Conservation (phyloP, 768 basidiomycete species). For the Tylopilus sp. region DNA sequence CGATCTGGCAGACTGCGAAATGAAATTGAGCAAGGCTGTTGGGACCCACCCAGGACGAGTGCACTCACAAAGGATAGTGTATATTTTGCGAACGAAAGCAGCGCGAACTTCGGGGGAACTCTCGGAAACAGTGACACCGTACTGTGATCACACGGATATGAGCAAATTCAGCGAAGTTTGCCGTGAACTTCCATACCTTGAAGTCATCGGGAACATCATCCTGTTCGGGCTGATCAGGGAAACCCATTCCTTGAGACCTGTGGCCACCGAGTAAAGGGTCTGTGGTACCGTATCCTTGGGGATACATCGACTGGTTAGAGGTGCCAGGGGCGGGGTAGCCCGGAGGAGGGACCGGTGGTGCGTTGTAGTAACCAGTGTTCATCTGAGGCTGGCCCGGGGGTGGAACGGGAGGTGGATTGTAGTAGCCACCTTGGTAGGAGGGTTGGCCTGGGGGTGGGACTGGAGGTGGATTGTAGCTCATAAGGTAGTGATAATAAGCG, state of each 20-base stretch:
- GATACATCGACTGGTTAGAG: constrained; percentile 33
- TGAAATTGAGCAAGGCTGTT: not conserved
- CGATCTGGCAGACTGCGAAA: constrained; percentile 65
- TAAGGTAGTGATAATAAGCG: constrained; percentile 35
- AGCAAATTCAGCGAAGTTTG: constrained; percentile 1
- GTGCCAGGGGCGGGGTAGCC: constrained; percentile 24
- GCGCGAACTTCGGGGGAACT: constrained; percentile 74
- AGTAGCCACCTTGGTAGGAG: constrained; percentile 37
- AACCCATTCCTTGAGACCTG: constrained; percentile 44
- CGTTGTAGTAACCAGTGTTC: constrained; percentile 40
- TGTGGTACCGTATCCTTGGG: constrained; percentile 33
- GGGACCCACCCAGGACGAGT: not conserved
- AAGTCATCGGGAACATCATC: constrained; percentile 91
- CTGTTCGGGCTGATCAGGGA: constrained; percentile 68
- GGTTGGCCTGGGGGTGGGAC: constrained; percentile 48
- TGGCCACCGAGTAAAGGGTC: constrained; percentile 59
- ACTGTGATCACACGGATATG: constrained; percentile 40
- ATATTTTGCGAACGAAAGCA: constrained; percentile 90
- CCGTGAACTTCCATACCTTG: constrained; percentile 55
- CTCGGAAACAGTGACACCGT: constrained; percentile 77
- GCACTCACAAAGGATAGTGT: constrained; percentile 79
- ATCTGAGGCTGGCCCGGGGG: constrained; percentile 40
- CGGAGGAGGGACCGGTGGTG: constrained; percentile 50
- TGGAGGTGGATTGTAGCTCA: constrained; percentile 54
- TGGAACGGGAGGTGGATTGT: constrained; percentile 45